Conservation (phyloP, 208 protist genomes). For the Phytomonas francai region DNA sequence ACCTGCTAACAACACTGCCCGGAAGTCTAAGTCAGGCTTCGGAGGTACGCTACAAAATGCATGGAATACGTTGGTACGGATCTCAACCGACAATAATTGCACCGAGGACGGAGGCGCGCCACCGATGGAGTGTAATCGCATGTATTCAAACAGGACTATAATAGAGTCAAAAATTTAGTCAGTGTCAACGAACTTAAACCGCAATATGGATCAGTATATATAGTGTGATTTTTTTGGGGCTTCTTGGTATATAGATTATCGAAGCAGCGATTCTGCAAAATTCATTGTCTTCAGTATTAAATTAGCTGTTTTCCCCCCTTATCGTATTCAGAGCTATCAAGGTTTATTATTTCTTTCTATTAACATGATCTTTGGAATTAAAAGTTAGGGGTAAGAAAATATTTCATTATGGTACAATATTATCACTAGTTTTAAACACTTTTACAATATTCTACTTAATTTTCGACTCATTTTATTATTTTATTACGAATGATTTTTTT, state of each 20-base stretch:
- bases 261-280: neutral
- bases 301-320: neutral
- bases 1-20: neutral
- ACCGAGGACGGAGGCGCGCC: neutral
- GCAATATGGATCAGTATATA: constrained; percentile 5
- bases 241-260: neutral
- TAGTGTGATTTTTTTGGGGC: neutral
- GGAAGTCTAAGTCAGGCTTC: neutral
- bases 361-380: neutral
- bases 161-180: constrained; percentile 7
- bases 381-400: neutral
- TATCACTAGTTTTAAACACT: neutral
- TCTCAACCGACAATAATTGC: neutral
- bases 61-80: neutral
- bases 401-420: neutral
- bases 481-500: neutral
- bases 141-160: constrained; percentile 5
- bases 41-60: neutral
- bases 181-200: neutral
- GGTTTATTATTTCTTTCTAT: neutral
- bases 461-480: neutral
- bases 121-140: neutral
- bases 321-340: neutral
- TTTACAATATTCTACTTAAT: neutral
- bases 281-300: neutral